phyloP scores from a whole-genome alignment of 2,329 filamentous ascomycete species.

The Aspergillus neotritici region DNA sequence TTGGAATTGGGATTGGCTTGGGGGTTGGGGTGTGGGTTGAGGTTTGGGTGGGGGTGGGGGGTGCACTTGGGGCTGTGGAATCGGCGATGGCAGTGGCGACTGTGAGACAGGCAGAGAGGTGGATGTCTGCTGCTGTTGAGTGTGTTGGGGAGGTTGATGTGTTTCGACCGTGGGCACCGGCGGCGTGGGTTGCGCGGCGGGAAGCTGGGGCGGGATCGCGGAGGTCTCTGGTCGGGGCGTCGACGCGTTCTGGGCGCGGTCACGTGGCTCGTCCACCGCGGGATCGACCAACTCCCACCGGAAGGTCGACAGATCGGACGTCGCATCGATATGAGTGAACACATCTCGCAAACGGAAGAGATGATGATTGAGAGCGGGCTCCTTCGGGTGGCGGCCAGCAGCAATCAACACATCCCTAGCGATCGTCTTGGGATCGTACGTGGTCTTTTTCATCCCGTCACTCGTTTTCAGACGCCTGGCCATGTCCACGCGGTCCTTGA shows the following conservation, averaged over 20 bases:
- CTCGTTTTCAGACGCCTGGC: conserved; percentile 40
- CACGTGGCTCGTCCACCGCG: conserved; percentile 9
- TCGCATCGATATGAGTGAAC: conserved; percentile 40
- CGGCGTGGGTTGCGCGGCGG: neutral
- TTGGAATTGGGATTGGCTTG: neutral
- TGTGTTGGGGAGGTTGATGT: neutral
- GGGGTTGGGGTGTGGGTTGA: neutral
- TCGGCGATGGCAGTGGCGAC: neutral
- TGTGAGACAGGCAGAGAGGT: neutral
- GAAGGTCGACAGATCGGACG: conserved; percentile 53
- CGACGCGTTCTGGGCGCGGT: neutral
- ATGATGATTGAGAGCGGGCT: conserved; percentile 56
- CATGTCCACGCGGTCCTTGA: conserved; percentile 32
- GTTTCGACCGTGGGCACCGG: neutral
- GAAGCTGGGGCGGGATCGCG: conserved; percentile 1
- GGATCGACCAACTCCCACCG: conserved; percentile 57
- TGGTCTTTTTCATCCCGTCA: conserved; percentile 41
- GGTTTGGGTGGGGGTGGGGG: neutral
- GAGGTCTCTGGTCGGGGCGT: neutral
- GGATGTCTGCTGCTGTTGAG: neutral
- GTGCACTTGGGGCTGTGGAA: neutral
- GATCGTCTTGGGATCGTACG: conserved; percentile 58
- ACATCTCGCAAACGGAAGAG: conserved; percentile 44
- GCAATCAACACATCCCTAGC: conserved; percentile 59
- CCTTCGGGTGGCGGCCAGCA: conserved; percentile 56